These are phyloP conservation scores for Phialocephala subalpina DNA, from an alignment of 2,329 filamentous ascomycete species.

Conservation along the genomic window DNA sequence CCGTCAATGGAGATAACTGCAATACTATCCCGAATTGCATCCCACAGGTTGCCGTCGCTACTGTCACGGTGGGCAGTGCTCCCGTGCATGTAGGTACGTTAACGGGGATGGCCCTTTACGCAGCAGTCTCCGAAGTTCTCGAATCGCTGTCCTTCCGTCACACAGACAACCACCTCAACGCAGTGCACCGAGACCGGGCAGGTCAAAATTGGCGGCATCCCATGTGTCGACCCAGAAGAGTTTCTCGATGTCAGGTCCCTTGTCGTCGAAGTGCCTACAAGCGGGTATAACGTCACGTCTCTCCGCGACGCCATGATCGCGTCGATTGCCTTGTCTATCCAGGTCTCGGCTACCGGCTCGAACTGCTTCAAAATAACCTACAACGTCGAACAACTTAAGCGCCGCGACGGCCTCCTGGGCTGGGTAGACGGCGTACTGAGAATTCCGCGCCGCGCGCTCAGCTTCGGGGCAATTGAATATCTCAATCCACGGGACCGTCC, in stretches of 20 bases:
- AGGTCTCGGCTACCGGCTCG: slow-evolving; percentile 18
- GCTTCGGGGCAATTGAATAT: background rate
- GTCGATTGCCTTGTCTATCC: slow-evolving; percentile 15
- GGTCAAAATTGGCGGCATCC: background rate
- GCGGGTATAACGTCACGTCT: slow-evolving; percentile 15
- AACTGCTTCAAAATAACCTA: slow-evolving; percentile 20
- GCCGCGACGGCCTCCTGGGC: background rate
- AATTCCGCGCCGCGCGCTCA: background rate
- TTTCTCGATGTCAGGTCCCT: background rate
- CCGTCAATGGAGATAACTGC: slow-evolving; percentile 16
- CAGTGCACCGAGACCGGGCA: slow-evolving; percentile 13
- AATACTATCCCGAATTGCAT: slow-evolving; percentile 18
- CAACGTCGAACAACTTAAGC: background rate
- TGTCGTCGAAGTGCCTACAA: slow-evolving; percentile 8
- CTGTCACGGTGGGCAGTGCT: slow-evolving; percentile 14
- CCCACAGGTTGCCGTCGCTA: slow-evolving; percentile 15
- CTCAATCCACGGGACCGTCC: slow-evolving; percentile 4
- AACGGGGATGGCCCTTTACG: slow-evolving; percentile 23
- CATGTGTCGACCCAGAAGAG: slow-evolving; percentile 3
- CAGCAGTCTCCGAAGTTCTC: slow-evolving; percentile 22
- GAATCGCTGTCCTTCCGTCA: slow-evolving; percentile 21
- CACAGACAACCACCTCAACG: slow-evolving; percentile 22
- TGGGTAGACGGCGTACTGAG: background rate
- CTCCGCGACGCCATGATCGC: slow-evolving; percentile 24
- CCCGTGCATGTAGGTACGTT: slow-evolving; percentile 22